Conservation (phyloP, 345 rosid genomes). For the Heritiera fomes region DNA sequence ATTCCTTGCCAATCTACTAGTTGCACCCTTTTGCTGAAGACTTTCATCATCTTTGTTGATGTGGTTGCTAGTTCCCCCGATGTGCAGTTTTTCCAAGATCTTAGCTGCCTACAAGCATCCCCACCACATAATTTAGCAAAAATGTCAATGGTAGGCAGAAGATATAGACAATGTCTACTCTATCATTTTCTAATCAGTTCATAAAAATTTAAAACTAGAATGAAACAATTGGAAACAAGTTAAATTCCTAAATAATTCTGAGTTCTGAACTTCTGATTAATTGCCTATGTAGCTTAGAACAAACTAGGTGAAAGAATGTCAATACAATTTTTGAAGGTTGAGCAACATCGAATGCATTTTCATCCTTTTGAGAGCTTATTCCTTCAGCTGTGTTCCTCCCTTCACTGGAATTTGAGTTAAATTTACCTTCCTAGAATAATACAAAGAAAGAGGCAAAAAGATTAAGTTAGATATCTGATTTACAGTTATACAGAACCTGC, state of each 20-base stretch:
- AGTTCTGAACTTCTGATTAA: not conserved
- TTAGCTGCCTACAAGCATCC: slow-evolving; percentile 58
- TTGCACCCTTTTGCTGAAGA: slow-evolving; percentile 23
- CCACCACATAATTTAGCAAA: slow-evolving; percentile 17
- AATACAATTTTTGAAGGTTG: slow-evolving; percentile 37
- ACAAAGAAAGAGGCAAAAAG: not conserved
- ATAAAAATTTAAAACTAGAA: not conserved
- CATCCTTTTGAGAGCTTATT: slow-evolving; percentile 26
- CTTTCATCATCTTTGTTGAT: slow-evolving; percentile 33
- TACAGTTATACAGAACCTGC: not conserved
- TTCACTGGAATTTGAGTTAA: slow-evolving; percentile 17
- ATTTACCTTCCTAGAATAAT: slow-evolving; percentile 26
- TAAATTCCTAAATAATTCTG: not conserved
- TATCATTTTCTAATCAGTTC: not conserved
- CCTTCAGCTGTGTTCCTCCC: slow-evolving; percentile 20
- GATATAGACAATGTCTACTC: slow-evolving; percentile 3
- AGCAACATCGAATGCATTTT: slow-evolving; percentile 18
- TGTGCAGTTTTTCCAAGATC: slow-evolving; percentile 58
- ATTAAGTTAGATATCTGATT: slow-evolving; percentile 11
- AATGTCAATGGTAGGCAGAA: not conserved
- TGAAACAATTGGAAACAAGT: not conserved
- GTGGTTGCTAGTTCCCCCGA: slow-evolving; percentile 36
- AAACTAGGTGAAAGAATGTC: slow-evolving; percentile 12
- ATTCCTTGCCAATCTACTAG: slow-evolving; percentile 23
- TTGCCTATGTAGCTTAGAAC: not conserved